phyloP scores from a whole-genome alignment of 2,329 filamentous ascomycete species.

The Claviceps lovelessii region DNA sequence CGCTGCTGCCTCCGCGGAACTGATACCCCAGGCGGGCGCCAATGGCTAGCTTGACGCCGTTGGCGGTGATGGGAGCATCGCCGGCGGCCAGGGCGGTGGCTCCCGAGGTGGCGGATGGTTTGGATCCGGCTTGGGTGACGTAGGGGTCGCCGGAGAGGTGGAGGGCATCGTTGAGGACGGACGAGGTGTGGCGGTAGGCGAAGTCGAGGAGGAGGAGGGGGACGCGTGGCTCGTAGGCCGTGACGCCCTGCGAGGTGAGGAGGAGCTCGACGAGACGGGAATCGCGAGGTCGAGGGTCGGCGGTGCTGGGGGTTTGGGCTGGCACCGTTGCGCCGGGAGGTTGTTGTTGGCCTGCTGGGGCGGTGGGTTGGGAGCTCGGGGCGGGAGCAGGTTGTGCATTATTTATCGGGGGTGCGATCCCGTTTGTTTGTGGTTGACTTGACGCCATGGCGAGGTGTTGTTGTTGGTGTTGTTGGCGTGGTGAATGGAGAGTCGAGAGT shows the following conservation, averaged over 20 bases:
- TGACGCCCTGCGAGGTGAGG: slow-evolving; percentile 64
- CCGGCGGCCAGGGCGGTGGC: slow-evolving; percentile 32
- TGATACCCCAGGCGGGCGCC: slow-evolving; percentile 53
- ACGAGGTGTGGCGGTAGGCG: slow-evolving; percentile 66
- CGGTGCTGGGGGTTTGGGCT: slow-evolving; percentile 19
- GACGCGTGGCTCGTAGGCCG: slow-evolving; percentile 67
- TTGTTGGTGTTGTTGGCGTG: neutral
- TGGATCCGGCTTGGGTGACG: slow-evolving; percentile 39
- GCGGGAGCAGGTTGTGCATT: slow-evolving; percentile 17
- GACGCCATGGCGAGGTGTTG: slow-evolving; percentile 17
- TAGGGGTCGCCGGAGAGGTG: slow-evolving; percentile 58
- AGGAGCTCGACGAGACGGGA: slow-evolving; percentile 67
- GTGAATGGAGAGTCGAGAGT: neutral
- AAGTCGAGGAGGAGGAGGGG: slow-evolving; percentile 75
- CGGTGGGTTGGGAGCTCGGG: slow-evolving; percentile 6
- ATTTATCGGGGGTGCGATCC: slow-evolving; percentile 28
- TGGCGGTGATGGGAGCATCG: slow-evolving; percentile 46
- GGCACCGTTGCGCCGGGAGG: slow-evolving; percentile 9
- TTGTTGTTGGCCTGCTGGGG: slow-evolving; percentile 13
- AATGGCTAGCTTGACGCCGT: slow-evolving; percentile 60
- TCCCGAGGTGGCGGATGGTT: slow-evolving; percentile 34
- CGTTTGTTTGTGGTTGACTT: slow-evolving; percentile 38
- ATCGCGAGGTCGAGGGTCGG: slow-evolving; percentile 55
- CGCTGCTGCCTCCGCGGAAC: slow-evolving; percentile 43
- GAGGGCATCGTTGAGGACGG: slow-evolving; percentile 55